A percentile compares a stretch with the other conserved stretches of the same genome.
Conservation (phyloP, 1,284 basidiomycete genomes). For the Apiotrichum laibachii region DNA sequence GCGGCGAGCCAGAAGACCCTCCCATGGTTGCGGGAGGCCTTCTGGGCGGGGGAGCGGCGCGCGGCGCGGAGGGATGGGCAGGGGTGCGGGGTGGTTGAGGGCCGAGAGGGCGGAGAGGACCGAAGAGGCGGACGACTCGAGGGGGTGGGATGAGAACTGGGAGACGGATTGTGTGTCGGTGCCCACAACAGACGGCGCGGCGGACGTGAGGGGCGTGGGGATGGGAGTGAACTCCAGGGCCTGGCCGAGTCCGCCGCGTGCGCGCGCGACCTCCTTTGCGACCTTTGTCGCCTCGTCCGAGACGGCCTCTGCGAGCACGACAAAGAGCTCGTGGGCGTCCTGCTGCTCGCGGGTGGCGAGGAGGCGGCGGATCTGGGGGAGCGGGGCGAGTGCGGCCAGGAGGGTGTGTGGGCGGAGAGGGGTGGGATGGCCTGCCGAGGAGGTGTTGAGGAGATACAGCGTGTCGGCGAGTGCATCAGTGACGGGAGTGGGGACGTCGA, state of each 20-base stretch:
- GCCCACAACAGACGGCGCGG: background rate
- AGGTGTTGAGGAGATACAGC: slow-evolving; percentile 71
- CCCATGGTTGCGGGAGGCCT: slow-evolving; percentile 45
- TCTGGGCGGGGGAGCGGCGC: slow-evolving; percentile 6
- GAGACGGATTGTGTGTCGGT: background rate
- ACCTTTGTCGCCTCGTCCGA: slow-evolving; percentile 66
- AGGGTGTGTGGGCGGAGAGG: slow-evolving; percentile 69
- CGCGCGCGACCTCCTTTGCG: slow-evolving; percentile 34
- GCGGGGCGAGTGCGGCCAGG: slow-evolving; percentile 64
- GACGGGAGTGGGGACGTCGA: slow-evolving; percentile 77
- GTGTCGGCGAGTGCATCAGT: slow-evolving; percentile 71
- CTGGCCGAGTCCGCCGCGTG: slow-evolving; percentile 24
- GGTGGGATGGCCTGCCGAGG: slow-evolving; percentile 56
- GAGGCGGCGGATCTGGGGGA: slow-evolving; percentile 62
- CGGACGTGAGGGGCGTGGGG: background rate
- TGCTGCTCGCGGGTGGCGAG: slow-evolving; percentile 86
- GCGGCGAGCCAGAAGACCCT: slow-evolving; percentile 47
- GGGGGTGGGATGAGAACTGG: background rate
- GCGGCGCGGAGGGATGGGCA: background rate
- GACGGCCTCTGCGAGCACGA: slow-evolving; percentile 79
- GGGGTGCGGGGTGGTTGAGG: background rate
- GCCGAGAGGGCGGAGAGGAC: background rate
- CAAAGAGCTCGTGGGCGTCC: slow-evolving; percentile 93
- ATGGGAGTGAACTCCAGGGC: slow-evolving; percentile 12
- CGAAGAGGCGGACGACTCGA: background rate